phyloP scores from a whole-genome alignment of 441 rosid species.

The Daphne laureola region DNA sequence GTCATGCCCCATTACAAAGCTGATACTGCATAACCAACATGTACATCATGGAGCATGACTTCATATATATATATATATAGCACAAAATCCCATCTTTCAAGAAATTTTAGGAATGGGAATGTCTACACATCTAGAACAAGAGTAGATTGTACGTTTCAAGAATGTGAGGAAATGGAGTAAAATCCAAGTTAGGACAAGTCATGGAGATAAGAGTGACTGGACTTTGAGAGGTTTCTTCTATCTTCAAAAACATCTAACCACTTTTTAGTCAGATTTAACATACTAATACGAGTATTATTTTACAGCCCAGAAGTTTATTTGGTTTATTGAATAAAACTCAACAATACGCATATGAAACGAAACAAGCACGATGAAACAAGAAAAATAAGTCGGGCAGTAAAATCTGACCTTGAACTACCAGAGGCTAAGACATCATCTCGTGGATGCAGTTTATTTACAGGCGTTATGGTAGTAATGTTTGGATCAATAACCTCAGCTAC shows the following conservation, averaged over 20 bases:
- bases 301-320: not conserved
- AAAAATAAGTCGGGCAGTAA: not conserved
- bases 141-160: no score
- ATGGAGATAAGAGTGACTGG: not conserved
- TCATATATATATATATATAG: no score
- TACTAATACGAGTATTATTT: no score
- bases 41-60: no score
- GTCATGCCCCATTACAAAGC: no score
- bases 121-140: no score
- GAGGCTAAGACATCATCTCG: slow-evolving; percentile 86
- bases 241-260: not conserved
- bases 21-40: no score
- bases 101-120: no score
- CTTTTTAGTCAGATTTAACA: not conserved
- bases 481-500: slow-evolving; percentile 96
- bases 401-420: slow-evolving; percentile 80
- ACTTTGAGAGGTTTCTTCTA: not conserved
- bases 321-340: not conserved
- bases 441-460: slow-evolving; percentile 91
- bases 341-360: not conserved
- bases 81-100: no score
- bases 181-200: not conserved
- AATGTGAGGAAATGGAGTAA: no score
- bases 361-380: not conserved
- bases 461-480: slow-evolving; percentile 85